A percentile compares a stretch with the other conserved stretches of the same genome.
Evolutionary conservation across 306 rosid genomes (phyloP).

Genomic region (Corylus heterophylla): DNA sequence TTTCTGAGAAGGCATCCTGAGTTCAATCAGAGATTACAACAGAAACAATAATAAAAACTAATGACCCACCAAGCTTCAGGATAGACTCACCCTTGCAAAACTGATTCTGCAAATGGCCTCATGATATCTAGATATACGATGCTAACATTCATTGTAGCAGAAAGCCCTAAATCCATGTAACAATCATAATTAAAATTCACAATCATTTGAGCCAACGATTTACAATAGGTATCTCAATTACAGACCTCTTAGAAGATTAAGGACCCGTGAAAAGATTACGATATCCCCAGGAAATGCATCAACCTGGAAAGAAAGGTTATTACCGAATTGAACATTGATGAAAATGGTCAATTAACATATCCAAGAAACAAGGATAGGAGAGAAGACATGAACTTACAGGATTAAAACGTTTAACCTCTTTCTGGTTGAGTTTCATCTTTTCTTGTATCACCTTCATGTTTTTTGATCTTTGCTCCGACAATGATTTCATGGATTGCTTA

Average conservation of each 20-base stretch:
- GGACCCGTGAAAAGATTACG: slow-evolving; percentile 90
- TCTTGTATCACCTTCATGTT: slow-evolving; percentile 87
- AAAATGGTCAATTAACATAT: slow-evolving; percentile 16
- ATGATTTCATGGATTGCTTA: slow-evolving; percentile 69
- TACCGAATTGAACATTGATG: slow-evolving; percentile 15
- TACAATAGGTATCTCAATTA: slow-evolving; percentile 10
- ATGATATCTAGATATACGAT: slow-evolving; percentile 86
- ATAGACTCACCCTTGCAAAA: slow-evolving; percentile 73
- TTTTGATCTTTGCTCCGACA: slow-evolving; percentile 70
- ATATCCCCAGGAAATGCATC: slow-evolving; percentile 99
- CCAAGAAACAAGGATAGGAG: slow-evolving; percentile 16
- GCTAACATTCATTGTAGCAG: slow-evolving; percentile 78
- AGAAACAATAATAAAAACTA: slow-evolving; percentile 21
- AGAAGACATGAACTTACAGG: slow-evolving; percentile 68
- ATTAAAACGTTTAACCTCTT: slow-evolving; percentile 87
- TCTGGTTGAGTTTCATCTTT: slow-evolving; percentile 72
- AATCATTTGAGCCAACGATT: slow-evolving; percentile 15
- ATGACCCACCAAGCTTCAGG: slow-evolving; percentile 10
- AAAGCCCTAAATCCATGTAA: slow-evolving; percentile 69
- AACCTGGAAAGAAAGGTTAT: slow-evolving; percentile 51
- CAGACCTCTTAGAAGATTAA: slow-evolving; percentile 95
- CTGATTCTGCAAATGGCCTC: slow-evolving; percentile 97
- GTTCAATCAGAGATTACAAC: slow-evolving; percentile 40
- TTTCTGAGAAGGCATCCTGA: slow-evolving; percentile 48
- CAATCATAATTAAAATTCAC: slow-evolving; percentile 23